Base-by-base conservation (phyloP, 208 protist species). In the Acanthamoeba quina region DNA sequence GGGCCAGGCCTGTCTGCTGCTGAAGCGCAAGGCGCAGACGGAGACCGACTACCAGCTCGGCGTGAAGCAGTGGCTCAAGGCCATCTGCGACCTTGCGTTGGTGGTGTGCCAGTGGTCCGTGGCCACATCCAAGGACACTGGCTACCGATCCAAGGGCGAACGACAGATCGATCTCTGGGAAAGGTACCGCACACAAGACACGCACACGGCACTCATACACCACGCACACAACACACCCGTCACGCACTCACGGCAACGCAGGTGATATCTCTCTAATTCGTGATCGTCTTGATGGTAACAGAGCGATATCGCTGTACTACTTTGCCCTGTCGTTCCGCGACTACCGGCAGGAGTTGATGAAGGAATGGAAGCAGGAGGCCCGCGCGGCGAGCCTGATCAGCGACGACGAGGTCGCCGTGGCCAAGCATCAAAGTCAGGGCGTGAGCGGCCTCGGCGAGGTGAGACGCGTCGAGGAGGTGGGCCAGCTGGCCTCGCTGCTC, bases 81-180 rank as follows among this genome's bases (percentile, higher is more conserved):
- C 37, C 15, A 5, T 80, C 9, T 47, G 72, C 72, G 72, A 80
- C 17, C 31, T 80, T 7, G 72, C 72, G 19, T 37, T 80, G 24
- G 72, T 80, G n/a, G 72, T 80, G 24, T 80, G 72, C 72, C 72
- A 80, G 72, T 80, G 72, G 72, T 13, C 72, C 6, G 72, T 80
- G 41, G 72, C 72, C 17, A 41, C 37, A 11, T 80, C 72, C 9
- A 44, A 34, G 19, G 37, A 80, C 72, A 44, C 72, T 11, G 72
- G 29, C 64, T 37, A 29, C 72, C 72, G 37, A 13, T 80, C 72
- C 44, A 80, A 80, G 72, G 72, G 72, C 44, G 72, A 80, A 37
- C 31, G 72, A 1, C 72, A 52, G 72, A 80, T 80, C 24, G 72
- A 80, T 49, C 72, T 80, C 17, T 80, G 72, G 72, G 72, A 80